These are phyloP conservation scores for Termitomyces sp. DNA, from an alignment of 768 basidiomycete species.

Conservation along the genomic window DNA sequence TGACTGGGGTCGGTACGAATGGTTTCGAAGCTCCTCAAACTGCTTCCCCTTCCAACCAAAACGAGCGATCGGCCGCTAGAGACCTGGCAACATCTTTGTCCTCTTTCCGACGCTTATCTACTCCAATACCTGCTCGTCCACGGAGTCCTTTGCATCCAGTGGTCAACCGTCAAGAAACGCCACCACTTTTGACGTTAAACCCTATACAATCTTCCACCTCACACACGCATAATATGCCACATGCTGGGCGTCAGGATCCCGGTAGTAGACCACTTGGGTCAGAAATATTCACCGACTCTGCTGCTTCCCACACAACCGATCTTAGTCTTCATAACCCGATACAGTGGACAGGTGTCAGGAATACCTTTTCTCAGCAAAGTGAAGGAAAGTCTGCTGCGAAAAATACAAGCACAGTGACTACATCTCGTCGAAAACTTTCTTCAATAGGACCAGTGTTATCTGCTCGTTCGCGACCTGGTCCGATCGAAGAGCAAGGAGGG, in stretches of 20 bases:
- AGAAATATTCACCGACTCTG: slow-evolving; percentile 62
- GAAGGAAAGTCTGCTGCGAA: slow-evolving; percentile 7
- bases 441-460: slow-evolving; percentile 37
- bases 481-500: slow-evolving; percentile 43
- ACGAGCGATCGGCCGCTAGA: not conserved
- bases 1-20: slow-evolving; percentile 59
- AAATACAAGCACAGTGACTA: too few relatives aligned
- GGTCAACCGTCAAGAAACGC: slow-evolving; percentile 33
- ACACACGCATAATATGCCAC: not conserved
- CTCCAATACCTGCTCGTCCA: slow-evolving; percentile 3
- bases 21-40: slow-evolving; percentile 28
- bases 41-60: slow-evolving; percentile 21
- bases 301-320: slow-evolving; percentile 44
- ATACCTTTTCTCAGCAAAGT: slow-evolving; percentile 3
- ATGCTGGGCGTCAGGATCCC: not conserved
- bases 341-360: slow-evolving; percentile 47
- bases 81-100: not conserved
- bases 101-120: slow-evolving; percentile 1
- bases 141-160: slow-evolving; percentile 23
- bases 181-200: slow-evolving; percentile 29
- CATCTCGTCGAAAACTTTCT: slow-evolving; percentile 11
- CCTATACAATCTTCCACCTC: slow-evolving; percentile 10
- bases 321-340: slow-evolving; percentile 48
- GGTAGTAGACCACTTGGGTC: slow-evolving; percentile 32
- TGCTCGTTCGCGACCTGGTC: slow-evolving; percentile 50